Conservation (phyloP, 108 stramenopile species). For the Schizochytrium sp. region DNA sequence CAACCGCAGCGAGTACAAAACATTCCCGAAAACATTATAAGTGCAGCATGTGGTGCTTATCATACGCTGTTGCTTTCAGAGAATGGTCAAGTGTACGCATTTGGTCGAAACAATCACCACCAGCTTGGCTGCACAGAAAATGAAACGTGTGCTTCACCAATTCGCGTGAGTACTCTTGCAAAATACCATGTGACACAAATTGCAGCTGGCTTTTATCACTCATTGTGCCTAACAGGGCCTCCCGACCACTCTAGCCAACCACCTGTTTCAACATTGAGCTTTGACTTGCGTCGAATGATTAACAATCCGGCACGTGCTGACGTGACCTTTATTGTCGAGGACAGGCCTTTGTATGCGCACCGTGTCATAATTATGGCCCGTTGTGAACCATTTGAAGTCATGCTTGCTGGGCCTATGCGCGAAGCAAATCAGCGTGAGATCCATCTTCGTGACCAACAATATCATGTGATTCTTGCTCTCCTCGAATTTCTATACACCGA, state of each 20-base stretch:
- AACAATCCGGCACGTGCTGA: constrained; percentile 70
- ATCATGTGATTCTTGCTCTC: constrained; percentile 83
- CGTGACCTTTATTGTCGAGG: constrained; percentile 91
- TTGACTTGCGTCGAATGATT: neutral
- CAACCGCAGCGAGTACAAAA: constrained; percentile 65
- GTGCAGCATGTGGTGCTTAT: constrained; percentile 71
- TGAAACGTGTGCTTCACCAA: constrained; percentile 50
- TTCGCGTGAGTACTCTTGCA: constrained; percentile 4
- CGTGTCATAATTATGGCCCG: constrained; percentile 85
- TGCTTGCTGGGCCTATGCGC: constrained; percentile 88
- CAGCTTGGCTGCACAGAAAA: constrained; percentile 71
- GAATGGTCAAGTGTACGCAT: constrained; percentile 67
- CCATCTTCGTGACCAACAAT: constrained; percentile 83
- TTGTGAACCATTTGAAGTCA: constrained; percentile 89
- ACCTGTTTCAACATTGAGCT: constrained; percentile 28
- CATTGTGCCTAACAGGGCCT: constrained; percentile 1
- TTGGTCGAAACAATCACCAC: constrained; percentile 62
- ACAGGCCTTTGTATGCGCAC: constrained; percentile 85
- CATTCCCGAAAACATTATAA: constrained; percentile 41
- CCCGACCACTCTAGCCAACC: neutral
- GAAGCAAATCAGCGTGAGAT: constrained; percentile 79
- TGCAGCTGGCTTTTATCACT: constrained; percentile 54
- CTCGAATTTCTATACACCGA: constrained; percentile 94
- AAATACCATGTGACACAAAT: neutral
- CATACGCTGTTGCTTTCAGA: constrained; percentile 68